Evolutionary conservation across 75 land plant species (phyloP), one percentile per base, ranked within the genome.

Genomic region (Cunninghamia lanceolata): DNA sequence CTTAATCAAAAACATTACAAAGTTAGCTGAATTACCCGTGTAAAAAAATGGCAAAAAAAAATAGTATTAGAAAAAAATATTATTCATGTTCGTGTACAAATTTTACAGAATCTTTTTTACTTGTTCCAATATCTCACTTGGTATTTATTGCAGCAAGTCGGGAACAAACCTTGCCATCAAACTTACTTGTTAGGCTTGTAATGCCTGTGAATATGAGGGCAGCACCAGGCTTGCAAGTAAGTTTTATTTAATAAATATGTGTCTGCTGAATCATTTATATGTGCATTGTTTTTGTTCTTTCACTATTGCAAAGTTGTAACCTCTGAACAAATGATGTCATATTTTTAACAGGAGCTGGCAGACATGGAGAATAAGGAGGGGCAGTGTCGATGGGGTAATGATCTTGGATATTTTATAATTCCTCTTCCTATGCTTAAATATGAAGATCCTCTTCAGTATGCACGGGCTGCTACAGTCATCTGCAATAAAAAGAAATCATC

Each of bases 401-500:
- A 88, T 53, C n/a, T 90, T 54, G 90, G 90, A 7, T 88, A 86
- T 63, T 16, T 89, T 4, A 52, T 91, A 8, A 28, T 91, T 17
- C 80, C 90, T 28, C 32, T 91, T 36, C 85, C 84, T 19, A 10
- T 88, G 47, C 59, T 21, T n/a, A 28, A 68, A 52, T 66, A 46
- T 42, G 47, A 81, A 36, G 82, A 88, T 19, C 92, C 92, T 63
- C 88, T 91, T 42, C 88, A 91, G 52, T 66, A 84, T 80, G 90
- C 74, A 9, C 10, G 3, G 32, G 35, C 74, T 71, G 32, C 35
- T 30, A 30, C 34, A 71, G 34, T 10, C 0, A 88, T 90, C 0
- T 56, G 85, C 8, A 90, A 92, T 40, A 85, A 92, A 78, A 94
- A 95, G 86, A 96, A 96, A 85, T 38, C 34, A 16, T 96, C 97